phyloP scores from a whole-genome alignment of 441 rosid genomes.

The Populus hybrid region DNA sequence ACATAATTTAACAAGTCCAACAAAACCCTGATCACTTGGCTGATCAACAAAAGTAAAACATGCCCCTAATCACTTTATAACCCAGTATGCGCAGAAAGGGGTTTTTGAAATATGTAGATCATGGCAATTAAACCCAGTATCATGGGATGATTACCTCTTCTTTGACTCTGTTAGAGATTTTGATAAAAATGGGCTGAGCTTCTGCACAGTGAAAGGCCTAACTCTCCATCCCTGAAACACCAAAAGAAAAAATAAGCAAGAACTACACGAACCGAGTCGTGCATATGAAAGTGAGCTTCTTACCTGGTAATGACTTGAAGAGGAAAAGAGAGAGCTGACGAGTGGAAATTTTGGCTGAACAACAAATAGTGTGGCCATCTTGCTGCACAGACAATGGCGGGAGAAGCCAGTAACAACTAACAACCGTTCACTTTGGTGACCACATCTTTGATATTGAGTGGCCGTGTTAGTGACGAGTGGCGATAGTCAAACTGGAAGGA shows the following conservation, averaged over 20 bases:
- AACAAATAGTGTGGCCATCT: slow-evolving; percentile 39
- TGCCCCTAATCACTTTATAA: not conserved
- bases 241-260: not conserved
- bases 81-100: not conserved
- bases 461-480: not conserved
- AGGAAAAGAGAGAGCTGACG: slow-evolving; percentile 15
- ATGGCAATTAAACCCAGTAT: too few species aligned
- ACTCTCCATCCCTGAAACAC: slow-evolving; percentile 27
- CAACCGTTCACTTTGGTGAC: slow-evolving; percentile 39
- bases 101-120: too few species aligned
- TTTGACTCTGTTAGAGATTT: slow-evolving; percentile 22
- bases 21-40: not conserved
- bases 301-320: slow-evolving; percentile 26
- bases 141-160: slow-evolving; percentile 36
- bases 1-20: not conserved
- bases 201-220: slow-evolving; percentile 22
- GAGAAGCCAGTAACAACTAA: slow-evolving; percentile 13
- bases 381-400: slow-evolving; percentile 21
- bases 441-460: slow-evolving; percentile 21
- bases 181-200: slow-evolving; percentile 19
- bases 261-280: not conserved
- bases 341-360: not conserved
- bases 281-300: not conserved
- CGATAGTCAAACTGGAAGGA: not conserved
- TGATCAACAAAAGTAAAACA: not conserved